phyloP scores from a whole-genome alignment of 2,329 filamentous ascomycete genomes.

The Hymenoscyphus linearis region DNA sequence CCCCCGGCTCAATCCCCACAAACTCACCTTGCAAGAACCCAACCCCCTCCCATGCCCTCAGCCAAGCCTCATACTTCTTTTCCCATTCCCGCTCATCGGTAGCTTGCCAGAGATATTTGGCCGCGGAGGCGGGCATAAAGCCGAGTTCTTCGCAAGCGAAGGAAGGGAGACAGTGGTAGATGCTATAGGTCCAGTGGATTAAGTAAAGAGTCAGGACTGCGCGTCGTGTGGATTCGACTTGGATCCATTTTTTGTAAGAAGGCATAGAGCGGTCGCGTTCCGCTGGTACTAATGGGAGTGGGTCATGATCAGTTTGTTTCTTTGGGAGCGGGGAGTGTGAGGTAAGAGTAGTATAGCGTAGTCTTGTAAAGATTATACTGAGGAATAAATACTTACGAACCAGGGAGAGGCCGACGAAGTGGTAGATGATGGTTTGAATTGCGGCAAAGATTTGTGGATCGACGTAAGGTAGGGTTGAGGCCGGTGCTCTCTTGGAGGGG shows the following conservation, averaged over 20 bases:
- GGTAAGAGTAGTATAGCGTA: no score
- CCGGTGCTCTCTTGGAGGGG: constrained; percentile 24
- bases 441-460: constrained; percentile 29
- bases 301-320: no score
- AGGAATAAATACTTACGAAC: not conserved
- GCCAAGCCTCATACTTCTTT: constrained; percentile 31
- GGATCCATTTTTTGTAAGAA: constrained; percentile 35
- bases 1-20: constrained; percentile 27
- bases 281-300: constrained; percentile 25
- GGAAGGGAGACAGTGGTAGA: constrained; percentile 31
- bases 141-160: constrained; percentile 35
- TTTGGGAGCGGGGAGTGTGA: no score
- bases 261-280: constrained; percentile 32
- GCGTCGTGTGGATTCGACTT: constrained; percentile 53
- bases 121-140: constrained; percentile 36
- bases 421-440: constrained; percentile 31
- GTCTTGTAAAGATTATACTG: constrained; percentile 10
- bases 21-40: constrained; percentile 33
- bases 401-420: constrained; percentile 32
- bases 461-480: constrained; percentile 18
- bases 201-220: constrained; percentile 34
- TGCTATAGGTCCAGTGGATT: constrained; percentile 37
- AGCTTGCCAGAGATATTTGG: constrained; percentile 37
- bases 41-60: constrained; percentile 32
- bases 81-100: constrained; percentile 33